A percentile compares a stretch with the other conserved stretches of the same genome.
Conservation (phyloP, 192 early-diverging fungal genomes). For the Mortierella antarctica region DNA sequence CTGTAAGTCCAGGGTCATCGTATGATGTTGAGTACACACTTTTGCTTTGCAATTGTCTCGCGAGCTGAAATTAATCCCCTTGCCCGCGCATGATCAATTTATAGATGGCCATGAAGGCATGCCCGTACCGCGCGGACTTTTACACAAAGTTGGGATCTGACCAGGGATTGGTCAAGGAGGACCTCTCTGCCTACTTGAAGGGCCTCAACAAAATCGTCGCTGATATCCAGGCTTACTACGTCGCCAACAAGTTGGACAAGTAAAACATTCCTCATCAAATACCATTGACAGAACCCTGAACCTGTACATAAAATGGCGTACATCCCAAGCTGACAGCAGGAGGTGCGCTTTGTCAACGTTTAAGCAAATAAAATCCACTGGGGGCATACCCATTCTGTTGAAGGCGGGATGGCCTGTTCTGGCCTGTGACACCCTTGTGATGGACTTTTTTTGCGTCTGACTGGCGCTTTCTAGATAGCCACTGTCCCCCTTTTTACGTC, state of each 20-base stretch:
- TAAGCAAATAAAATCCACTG: too few relatives aligned
- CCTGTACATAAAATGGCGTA: too few relatives aligned
- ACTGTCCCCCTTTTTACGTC: too few relatives aligned
- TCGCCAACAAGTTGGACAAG: constrained; percentile 32
- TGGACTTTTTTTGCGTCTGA: too few relatives aligned
- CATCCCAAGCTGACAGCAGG: too few relatives aligned
- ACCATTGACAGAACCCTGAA: background rate
- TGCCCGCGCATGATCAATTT: background rate
- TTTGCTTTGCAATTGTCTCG: constrained; percentile 10
- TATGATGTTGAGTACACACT: background rate
- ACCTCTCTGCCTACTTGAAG: constrained; percentile 76
- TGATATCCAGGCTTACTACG: constrained; percentile 72
- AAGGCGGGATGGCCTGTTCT: too few relatives aligned
- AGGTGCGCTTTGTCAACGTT: too few relatives aligned
- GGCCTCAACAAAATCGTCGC: constrained; percentile 81
- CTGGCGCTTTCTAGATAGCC: too few relatives aligned
- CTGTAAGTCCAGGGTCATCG: constrained; percentile 52
- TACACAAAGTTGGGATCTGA: constrained; percentile 84
- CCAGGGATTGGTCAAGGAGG: constrained; percentile 63
- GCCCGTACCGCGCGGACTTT: constrained; percentile 90
- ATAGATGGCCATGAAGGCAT: constrained; percentile 91
- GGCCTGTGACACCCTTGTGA: too few relatives aligned
- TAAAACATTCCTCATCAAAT: background rate
- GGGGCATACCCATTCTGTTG: too few relatives aligned
- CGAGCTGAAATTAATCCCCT: background rate